Evolutionary conservation across 768 basidiomycete genomes (phyloP), one percentile per base, ranked within the genome.

Genomic region (Leccinum rimulosum): DNA sequence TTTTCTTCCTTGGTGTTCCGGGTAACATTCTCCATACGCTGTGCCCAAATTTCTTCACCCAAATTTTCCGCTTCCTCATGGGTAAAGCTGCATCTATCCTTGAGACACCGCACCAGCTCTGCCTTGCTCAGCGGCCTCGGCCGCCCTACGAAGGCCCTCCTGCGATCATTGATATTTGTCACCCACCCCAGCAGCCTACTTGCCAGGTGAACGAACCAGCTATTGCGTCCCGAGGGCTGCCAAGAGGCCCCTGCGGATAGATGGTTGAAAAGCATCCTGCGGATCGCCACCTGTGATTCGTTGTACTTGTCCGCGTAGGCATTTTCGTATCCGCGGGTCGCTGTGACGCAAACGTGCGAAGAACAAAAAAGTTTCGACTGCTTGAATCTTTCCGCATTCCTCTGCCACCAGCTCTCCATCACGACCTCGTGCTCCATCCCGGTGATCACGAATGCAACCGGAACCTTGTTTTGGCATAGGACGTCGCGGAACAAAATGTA

Each of bases 301-400:
- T 67, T 56, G 51, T 77, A 78, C 51, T 73, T 69, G 1, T 49
- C 36, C 8, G 63, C 61, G 28, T 74, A 68, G 22, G 58, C 64
- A 48, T 60, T 25, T 25, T 25, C 38, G 0, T 66, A 50, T 6
- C 76, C 70, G 17, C 57, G 59, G 19, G 57, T 75, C 5, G 75
- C 71, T 0, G 76, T 77, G 57, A 80, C 67, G 54, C 80, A 80
- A 0, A 68, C 79, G 25, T 76, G 72, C n/a, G 73, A 73, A 8
- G 58, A 54, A 5, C 74, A 68, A 1, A 28, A 52, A 49, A 61
- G 65, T 4, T 58, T 54, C 27, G 55, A 60, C 43, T 10, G 52
- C 40, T 54, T 33, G 58, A 80, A 80, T 0, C 25, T 10, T 9
- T 45, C 47, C 12, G 68, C 61, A 38, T 79, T 79, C 55, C 64